Evolutionary conservation across 179 eudicot genomes (phyloP).

Genomic region (Carnegiea gigantea): DNA sequence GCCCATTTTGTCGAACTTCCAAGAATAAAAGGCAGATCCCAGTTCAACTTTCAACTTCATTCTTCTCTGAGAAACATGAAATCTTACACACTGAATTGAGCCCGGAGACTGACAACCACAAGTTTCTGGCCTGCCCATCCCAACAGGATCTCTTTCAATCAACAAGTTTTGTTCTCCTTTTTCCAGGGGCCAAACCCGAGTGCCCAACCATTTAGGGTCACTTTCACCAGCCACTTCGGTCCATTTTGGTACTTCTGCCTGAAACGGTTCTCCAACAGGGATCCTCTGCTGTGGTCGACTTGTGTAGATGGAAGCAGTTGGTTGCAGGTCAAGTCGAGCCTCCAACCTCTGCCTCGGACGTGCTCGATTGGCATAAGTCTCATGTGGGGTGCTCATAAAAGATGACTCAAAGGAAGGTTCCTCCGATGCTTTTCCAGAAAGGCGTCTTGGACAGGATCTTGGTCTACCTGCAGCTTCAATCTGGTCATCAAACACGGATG

Average conservation of each 20-base stretch:
- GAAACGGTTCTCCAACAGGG: constrained; percentile 55
- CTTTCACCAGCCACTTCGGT: constrained; percentile 41
- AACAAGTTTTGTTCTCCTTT: constrained; percentile 27
- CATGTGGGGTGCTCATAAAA: neutral
- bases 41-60: constrained; percentile 57
- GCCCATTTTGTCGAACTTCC: constrained; percentile 83
- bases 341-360: constrained; percentile 32
- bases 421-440: constrained; percentile 23
- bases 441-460: constrained; percentile 48
- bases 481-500: constrained; percentile 65
- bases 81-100: constrained; percentile 64
- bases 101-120: constrained; percentile 71
- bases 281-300: constrained; percentile 43
- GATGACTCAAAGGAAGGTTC: neutral
- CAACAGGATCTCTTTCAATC: constrained; percentile 62
- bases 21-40: constrained; percentile 58
- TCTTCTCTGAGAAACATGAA: constrained; percentile 63
- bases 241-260: constrained; percentile 73
- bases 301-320: constrained; percentile 33
- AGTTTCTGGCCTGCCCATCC: constrained; percentile 59
- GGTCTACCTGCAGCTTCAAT: constrained; percentile 33
- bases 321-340: constrained; percentile 32
- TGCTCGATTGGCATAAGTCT: constrained; percentile 20
- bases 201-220: constrained; percentile 70
- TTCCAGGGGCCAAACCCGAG: constrained; percentile 62